phyloP scores from a whole-genome alignment of 78 protist species.

The Speleostelium caveatum region DNA sequence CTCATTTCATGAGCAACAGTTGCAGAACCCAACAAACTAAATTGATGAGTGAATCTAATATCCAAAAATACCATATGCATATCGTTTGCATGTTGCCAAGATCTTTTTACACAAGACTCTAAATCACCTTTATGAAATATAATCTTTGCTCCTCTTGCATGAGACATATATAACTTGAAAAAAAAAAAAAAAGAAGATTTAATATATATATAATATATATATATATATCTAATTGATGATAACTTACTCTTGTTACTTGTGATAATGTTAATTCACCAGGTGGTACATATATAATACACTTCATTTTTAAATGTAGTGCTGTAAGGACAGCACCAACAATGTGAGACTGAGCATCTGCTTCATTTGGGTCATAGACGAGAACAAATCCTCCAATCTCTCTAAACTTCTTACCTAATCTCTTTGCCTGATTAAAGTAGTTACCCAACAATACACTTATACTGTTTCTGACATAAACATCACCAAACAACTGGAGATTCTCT shows the following conservation, averaged over 20 bases:
- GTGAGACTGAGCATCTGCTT: constrained; percentile 20
- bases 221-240: background rate
- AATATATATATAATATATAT: background rate
- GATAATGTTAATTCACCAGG: constrained; percentile 61
- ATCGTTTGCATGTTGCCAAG: constrained; percentile 58
- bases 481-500: constrained; percentile 75
- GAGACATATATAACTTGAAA: constrained; percentile 49
- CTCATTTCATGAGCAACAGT: constrained; percentile 62
- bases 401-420: constrained; percentile 2
- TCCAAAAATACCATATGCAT: constrained; percentile 61
- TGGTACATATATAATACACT: constrained; percentile 62
- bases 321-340: constrained; percentile 51
- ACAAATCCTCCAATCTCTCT: constrained; percentile 72
- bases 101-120: constrained; percentile 27
- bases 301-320: constrained; percentile 60
- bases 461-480: constrained; percentile 74
- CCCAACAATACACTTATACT: constrained; percentile 16
- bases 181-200: background rate
- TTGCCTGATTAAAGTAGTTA: constrained; percentile 42
- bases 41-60: constrained; percentile 39
- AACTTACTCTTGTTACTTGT: constrained; percentile 48
- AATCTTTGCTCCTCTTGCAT: constrained; percentile 69
- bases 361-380: constrained; percentile 25
- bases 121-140: constrained; percentile 70
- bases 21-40: constrained; percentile 53